Percentiles rank a stretch among this genome's conserved stretches.
Evolutionary conservation across 768 basidiomycete genomes (phyloP).

Genomic region (Leccinellum luteum): DNA sequence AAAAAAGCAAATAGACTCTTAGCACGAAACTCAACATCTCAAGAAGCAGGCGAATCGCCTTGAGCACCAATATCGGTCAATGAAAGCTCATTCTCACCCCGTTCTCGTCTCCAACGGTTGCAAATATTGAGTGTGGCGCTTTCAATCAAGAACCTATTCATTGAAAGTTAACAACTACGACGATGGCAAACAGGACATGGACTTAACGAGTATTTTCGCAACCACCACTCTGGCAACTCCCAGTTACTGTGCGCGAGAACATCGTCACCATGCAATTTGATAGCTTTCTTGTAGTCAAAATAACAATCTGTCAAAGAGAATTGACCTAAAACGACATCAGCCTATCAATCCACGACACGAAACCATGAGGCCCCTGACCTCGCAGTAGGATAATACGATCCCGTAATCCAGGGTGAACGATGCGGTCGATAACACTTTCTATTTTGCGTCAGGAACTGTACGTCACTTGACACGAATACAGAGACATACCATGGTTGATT

Average conservation of each 20-base stretch:
- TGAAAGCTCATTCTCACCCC: constrained; percentile 74
- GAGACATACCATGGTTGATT: constrained; percentile 71
- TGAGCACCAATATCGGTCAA: constrained; percentile 48
- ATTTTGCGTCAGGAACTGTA: constrained; percentile 11
- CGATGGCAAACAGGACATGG: not conserved
- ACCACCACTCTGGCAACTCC: constrained; percentile 84
- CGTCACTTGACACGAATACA: not conserved
- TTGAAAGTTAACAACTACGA: not conserved
- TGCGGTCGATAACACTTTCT: constrained; percentile 91
- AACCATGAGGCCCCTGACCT: constrained; percentile 44
- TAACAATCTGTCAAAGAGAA: constrained; percentile 81
- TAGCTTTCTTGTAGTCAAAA: constrained; percentile 62
- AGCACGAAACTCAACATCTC: not conserved
- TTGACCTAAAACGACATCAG: constrained; percentile 48
- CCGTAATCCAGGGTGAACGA: constrained; percentile 85
- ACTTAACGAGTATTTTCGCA: constrained; percentile 73
- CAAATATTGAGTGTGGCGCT: constrained; percentile 62
- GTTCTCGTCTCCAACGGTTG: constrained; percentile 87
- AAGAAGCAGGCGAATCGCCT: constrained; percentile 30
- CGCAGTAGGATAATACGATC: constrained; percentile 88
- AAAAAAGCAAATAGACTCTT: not conserved
- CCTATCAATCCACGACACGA: not conserved
- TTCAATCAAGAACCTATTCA: constrained; percentile 73
- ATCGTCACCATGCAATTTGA: constrained; percentile 87
- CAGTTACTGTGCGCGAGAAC: constrained; percentile 87